phyloP scores from a whole-genome alignment of 1,284 basidiomycete genomes.

The Ganoderma boninense region DNA sequence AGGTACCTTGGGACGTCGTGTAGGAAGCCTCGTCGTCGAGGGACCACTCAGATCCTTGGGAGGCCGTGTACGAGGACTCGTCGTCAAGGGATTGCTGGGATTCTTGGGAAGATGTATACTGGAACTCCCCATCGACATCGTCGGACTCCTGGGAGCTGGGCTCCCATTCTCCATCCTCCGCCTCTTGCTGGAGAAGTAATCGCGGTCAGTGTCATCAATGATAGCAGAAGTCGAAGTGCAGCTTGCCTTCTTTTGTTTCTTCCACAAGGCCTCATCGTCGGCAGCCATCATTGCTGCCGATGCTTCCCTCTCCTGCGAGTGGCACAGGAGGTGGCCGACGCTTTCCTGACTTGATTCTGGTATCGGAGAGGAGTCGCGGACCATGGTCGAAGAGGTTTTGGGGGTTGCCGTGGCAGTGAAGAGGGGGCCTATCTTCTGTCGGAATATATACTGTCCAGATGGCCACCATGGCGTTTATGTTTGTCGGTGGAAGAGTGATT shows the following conservation, averaged over 20 bases:
- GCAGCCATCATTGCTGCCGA: neutral
- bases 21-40: neutral
- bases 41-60: neutral
- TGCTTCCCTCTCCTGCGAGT: neutral
- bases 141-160: conserved; percentile 2
- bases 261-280: neutral
- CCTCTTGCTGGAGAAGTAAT: neutral
- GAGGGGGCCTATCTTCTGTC: neutral
- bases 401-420: neutral
- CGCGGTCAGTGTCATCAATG: neutral
- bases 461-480: neutral
- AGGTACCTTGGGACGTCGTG: neutral
- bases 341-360: neutral
- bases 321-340: neutral
- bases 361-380: neutral
- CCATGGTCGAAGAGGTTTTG: neutral
- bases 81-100: conserved; percentile 1
- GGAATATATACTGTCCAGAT: neutral
- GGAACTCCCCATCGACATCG: neutral
- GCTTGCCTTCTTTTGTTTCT: neutral
- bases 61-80: neutral
- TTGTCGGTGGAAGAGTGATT: neutral
- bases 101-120: neutral
- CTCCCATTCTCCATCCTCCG: neutral
- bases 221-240: too few species aligned